Base-by-base conservation (phyloP, 371 early-diverging fungal species). In the Globomyces sp. region DNA sequence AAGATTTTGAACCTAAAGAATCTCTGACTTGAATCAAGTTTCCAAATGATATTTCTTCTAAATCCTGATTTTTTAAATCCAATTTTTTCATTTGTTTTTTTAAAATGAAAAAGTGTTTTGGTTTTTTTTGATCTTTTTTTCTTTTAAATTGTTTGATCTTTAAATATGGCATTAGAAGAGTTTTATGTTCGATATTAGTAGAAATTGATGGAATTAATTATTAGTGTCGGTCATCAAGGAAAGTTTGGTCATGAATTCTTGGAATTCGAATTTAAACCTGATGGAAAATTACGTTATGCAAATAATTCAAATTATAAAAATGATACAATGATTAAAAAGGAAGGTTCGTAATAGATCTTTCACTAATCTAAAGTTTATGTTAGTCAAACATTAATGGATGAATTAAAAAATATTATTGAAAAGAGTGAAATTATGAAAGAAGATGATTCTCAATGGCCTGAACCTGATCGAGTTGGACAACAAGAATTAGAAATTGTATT, bases 231-330 rank as follows among this genome's bases (percentile, higher is more conserved):
- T 8, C 95, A 96, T 74, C 86, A 82, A 73, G 97, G 97, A 57
- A 86, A 91, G 69, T 95, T 91, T 76, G 99, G 99, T 24, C 98
- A 98, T 80, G 99, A 98, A 84, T 98, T 96, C 77, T 85, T 98
- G 58, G 96, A 96, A 78, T 98, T 97, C 73, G 98, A 97, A 77
- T 88, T 98, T 71, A 83, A 90, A 68, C 82, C 87, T 1, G 91
- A 93, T 69, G 97, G 97, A 50, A 85, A 85, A 58, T 91, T 94
- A 64, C 86, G 94, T 68, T 98, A 98, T 74, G 94, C 96, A 68
- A 98, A 98, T 82, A 92, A 96, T 82, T 95, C 96, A 44, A 95
- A 95, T 77, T 98, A 98, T 82, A 90, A 96, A 77, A 92, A 95
- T 69, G 99, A 97, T 75, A 89, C 89, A 48, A 84, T 98, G 79